phyloP scores from a whole-genome alignment of 768 basidiomycete genomes.

The Lactarius akahatsu region DNA sequence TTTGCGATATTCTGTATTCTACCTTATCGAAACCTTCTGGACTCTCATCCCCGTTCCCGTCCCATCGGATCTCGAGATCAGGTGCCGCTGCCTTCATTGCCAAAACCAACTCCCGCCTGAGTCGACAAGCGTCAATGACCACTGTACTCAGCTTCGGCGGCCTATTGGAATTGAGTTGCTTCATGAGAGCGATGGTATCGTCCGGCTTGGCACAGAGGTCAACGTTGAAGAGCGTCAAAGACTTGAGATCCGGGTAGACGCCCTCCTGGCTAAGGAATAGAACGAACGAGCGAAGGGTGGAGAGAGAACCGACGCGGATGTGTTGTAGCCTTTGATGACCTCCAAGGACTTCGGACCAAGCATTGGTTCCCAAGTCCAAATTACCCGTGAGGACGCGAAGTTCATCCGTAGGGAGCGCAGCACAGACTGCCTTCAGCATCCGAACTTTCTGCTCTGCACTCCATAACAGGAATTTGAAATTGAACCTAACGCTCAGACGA shows the following conservation, averaged over 20 bases:
- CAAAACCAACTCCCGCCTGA: slow-evolving; percentile 3
- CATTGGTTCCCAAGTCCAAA: slow-evolving; percentile 16
- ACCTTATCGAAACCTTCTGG: background rate
- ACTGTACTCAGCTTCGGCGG: slow-evolving; percentile 14
- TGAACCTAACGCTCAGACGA: slow-evolving; percentile 9
- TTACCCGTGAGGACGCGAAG: slow-evolving; percentile 15
- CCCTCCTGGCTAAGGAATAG: slow-evolving; percentile 12
- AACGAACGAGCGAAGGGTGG: slow-evolving; percentile 15
- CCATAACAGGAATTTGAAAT: slow-evolving; percentile 21
- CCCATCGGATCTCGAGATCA: slow-evolving; percentile 19
- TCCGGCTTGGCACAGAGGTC: background rate
- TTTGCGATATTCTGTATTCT: background rate
- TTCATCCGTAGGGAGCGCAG: slow-evolving; percentile 13
- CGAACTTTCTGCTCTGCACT: slow-evolving; percentile 25
- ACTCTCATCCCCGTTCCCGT: background rate
- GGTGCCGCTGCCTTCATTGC: slow-evolving; percentile 6
- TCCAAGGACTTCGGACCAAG: slow-evolving; percentile 21
- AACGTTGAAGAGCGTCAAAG: slow-evolving; percentile 14
- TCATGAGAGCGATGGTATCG: background rate
- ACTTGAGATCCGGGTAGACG: slow-evolving; percentile 17
- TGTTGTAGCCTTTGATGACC: slow-evolving; percentile 10
- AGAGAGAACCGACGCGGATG: slow-evolving; percentile 13
- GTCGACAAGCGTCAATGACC: slow-evolving; percentile 17
- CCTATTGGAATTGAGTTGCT: slow-evolving; percentile 4
- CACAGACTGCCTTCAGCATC: slow-evolving; percentile 17